Conservation (phyloP, 2,329 filamentous ascomycete species). For the Bertia moriformis region DNA sequence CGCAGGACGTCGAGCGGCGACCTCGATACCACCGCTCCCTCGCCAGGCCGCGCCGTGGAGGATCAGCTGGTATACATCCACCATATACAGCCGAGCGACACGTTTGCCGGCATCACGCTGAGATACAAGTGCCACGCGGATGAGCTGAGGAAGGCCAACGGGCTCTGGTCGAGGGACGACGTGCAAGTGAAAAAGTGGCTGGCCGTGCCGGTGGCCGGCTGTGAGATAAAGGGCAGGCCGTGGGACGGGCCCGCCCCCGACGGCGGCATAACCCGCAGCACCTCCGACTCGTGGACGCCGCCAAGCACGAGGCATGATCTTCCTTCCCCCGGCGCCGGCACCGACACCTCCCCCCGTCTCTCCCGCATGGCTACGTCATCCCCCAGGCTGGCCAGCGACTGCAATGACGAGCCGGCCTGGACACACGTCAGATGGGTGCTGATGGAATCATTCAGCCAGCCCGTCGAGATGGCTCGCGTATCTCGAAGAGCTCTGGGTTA, state of each 20-base stretch:
- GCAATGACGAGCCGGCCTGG: constrained; percentile 57
- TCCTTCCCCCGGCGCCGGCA: constrained; percentile 12
- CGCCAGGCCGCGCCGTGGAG: no score
- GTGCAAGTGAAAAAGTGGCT: constrained; percentile 73
- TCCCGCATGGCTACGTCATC: constrained; percentile 11
- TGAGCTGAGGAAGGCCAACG: constrained; percentile 72
- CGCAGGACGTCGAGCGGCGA: constrained; percentile 55
- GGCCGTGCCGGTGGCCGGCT: constrained; percentile 77
- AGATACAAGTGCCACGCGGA: constrained; percentile 78
- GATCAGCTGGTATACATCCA: constrained; percentile 85
- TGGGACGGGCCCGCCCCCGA: constrained; percentile 39
- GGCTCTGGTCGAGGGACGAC: constrained; percentile 86
- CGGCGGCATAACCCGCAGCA: no score
- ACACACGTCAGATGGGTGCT: constrained; percentile 80
- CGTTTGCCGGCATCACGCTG: constrained; percentile 78
- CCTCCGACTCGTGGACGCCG: no score
- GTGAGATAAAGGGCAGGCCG: constrained; percentile 63
- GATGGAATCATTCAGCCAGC: constrained; percentile 52
- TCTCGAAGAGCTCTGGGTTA: constrained; percentile 71
- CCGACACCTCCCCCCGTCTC: constrained; percentile 16
- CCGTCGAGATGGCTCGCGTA: constrained; percentile 75
- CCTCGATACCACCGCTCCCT: no score
- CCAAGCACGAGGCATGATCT: constrained; percentile 7
- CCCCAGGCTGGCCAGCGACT: no score
- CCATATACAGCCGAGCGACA: constrained; percentile 68